Conservation (phyloP, 1,284 basidiomycete genomes). For the Irpex sp. region DNA sequence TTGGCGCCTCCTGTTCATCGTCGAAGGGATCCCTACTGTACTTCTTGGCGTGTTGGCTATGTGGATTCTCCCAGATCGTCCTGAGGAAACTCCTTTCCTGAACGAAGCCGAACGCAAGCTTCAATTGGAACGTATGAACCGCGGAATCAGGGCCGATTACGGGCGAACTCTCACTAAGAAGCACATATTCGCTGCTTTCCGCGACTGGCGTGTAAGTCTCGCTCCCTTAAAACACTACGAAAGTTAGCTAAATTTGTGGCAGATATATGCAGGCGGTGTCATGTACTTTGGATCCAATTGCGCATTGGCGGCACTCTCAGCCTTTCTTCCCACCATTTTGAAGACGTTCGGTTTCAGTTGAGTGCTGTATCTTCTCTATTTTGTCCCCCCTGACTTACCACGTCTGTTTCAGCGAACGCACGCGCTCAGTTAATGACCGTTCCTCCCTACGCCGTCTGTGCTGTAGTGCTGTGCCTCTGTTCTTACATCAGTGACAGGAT, state of each 20-base stretch:
- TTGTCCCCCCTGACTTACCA: neutral
- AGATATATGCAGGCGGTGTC: constrained; percentile 63
- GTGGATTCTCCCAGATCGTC: constrained; percentile 71
- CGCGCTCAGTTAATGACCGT: constrained; percentile 71
- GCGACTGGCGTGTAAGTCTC: constrained; percentile 60
- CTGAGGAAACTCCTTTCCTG: constrained; percentile 71
- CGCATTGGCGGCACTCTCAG: constrained; percentile 74
- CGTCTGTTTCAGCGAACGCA: constrained; percentile 34
- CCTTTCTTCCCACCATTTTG: constrained; percentile 84
- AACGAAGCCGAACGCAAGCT: constrained; percentile 71
- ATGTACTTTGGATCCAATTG: constrained; percentile 80
- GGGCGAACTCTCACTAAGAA: constrained; percentile 62
- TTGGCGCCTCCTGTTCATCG: constrained; percentile 73
- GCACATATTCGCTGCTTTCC: constrained; percentile 62
- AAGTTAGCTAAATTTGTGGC: neutral
- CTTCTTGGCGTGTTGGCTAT: constrained; percentile 65
- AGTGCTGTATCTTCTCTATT: constrained; percentile 11
- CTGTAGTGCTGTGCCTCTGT: constrained; percentile 60
- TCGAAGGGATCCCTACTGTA: constrained; percentile 73
- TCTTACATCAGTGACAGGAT: constrained; percentile 69
- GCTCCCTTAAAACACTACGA: neutral
- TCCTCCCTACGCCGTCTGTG: constrained; percentile 77
- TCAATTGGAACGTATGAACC: constrained; percentile 72
- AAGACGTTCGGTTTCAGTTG: constrained; percentile 62
- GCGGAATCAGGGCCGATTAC: constrained; percentile 63